Base-by-base conservation (phyloP, 345 rosid species). In the Odontarrhena argentea region DNA sequence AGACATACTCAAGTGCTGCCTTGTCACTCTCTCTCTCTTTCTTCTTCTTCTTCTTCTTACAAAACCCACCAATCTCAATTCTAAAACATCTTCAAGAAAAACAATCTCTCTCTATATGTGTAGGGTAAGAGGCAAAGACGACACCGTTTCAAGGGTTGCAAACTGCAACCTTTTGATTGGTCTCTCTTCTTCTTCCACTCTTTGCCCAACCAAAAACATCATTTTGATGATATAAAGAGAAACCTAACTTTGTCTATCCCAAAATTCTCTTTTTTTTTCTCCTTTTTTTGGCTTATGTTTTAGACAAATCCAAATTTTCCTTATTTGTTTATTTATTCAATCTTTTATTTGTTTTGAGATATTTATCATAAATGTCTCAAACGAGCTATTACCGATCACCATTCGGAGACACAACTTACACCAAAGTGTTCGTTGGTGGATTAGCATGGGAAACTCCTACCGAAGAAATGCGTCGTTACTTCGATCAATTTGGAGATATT, bases 391-490 rank as follows among this genome's bases (percentile, higher is more conserved):
- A 87, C 80, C 96, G 96, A 70, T 86, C 96, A 34, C 93, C 83
- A 74, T 92, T 92, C 24, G 96, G 98, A 26, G 98, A 89, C 82
- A 89, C 98, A n/a, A 92, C 96, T 34, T 80, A 79, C 53, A 89
- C 96, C 9, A 92, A 92, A 78, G 88, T 92, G 59, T 92, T 92
- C 55, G 96, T 92, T 22, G 98, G 96, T 37, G 98, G 98, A 1
- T 77, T 92, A 63, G 92, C 98, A 13, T 92, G 98, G 98, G 98
- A 92, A 78, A 89, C 98, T 35, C 96, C 88, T 1, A 82, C 96
- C 2, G 91, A 85, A 45, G 96, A 87, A 68, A 82, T 92, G 96
- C 87, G 84, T 32, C 78, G 76, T 57, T 86, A 89, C 78, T 92
- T 92, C 48, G 91, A 89, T 66, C 93, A 85, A 76, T 92, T 92